Evolutionary conservation across 2,329 filamentous ascomycete genomes (phyloP).

Genomic region (Aspergillus puulaauensis): DNA sequence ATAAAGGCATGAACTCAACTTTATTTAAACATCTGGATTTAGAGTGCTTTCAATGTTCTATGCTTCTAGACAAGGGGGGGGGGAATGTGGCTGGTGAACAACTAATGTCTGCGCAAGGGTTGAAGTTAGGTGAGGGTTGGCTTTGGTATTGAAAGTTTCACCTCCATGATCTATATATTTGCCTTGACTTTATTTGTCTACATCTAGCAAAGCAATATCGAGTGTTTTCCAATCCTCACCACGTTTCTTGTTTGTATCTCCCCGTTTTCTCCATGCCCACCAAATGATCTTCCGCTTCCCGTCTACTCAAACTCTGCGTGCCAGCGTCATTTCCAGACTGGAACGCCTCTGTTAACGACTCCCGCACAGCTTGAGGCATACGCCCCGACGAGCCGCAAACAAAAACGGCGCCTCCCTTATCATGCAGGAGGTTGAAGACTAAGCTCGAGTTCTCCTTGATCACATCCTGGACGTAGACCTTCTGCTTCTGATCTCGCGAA

Average conservation of each 20-base stretch:
- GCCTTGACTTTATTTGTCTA: too few relatives aligned
- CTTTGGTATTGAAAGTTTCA: too few relatives aligned
- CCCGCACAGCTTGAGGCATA: slow-evolving; percentile 69
- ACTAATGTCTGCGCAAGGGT: too few relatives aligned
- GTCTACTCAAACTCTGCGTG: slow-evolving; percentile 32
- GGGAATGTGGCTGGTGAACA: too few relatives aligned
- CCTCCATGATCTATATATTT: too few relatives aligned
- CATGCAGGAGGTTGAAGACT: slow-evolving; percentile 54
- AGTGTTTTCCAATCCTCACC: slow-evolving; percentile 43
- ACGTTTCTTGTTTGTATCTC: slow-evolving; percentile 68
- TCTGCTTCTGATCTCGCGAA: slow-evolving; percentile 65
- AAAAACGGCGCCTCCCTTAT: slow-evolving; percentile 52
- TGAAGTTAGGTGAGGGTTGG: too few relatives aligned
- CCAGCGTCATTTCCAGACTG: slow-evolving; percentile 48
- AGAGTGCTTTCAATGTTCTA: too few relatives aligned
- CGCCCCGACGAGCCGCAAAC: slow-evolving; percentile 61
- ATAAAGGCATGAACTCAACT: too few relatives aligned
- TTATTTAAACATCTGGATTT: too few relatives aligned
- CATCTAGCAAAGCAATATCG: not conserved
- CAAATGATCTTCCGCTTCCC: slow-evolving; percentile 58
- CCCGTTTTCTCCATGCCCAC: slow-evolving; percentile 60
- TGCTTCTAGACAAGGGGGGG: too few relatives aligned
- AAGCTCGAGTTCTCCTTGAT: slow-evolving; percentile 52
- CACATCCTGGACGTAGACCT: slow-evolving; percentile 68
- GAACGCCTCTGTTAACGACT: slow-evolving; percentile 65